phyloP scores from a whole-genome alignment of 2,329 filamentous ascomycete species.

The Fulvia fulva region DNA sequence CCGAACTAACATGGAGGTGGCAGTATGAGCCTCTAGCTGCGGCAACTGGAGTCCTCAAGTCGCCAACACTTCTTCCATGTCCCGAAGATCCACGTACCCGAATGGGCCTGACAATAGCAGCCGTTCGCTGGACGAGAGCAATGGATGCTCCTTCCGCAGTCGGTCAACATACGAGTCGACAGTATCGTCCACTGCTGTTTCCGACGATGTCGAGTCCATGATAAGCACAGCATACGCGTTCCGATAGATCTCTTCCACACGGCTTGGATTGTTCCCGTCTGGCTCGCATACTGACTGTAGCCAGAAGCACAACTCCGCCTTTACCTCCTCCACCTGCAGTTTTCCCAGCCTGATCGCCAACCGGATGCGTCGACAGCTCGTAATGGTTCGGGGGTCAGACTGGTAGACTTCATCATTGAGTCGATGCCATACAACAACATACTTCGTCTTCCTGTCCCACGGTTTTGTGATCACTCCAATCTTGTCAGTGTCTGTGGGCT shows the following conservation, averaged over 20 bases:
- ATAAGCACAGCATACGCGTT: conserved; percentile 12
- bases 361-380: conserved; percentile 15
- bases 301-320: conserved; percentile 16
- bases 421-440: conserved; percentile 6
- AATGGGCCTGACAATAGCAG: not conserved
- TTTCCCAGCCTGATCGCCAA: conserved; percentile 14
- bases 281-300: conserved; percentile 10
- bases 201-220: not conserved
- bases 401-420: conserved; percentile 3
- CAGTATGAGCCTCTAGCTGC: too few relatives aligned
- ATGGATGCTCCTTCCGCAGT: not conserved
- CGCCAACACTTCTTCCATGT: too few relatives aligned
- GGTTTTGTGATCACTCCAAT: conserved; percentile 9
- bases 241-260: not conserved
- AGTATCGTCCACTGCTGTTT: not conserved
- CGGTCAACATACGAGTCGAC: not conserved
- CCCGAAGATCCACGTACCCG: not conserved
- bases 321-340: conserved; percentile 14
- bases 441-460: conserved; percentile 5
- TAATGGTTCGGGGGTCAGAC: conserved; percentile 11
- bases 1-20: too few relatives aligned
- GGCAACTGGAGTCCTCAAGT: too few relatives aligned
- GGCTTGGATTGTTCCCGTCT: not conserved
- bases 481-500: conserved; percentile 14
- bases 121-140: not conserved